A percentile compares a stretch with the other conserved stretches of the same genome.
These are phyloP conservation scores for Sistotremastrum niveocremeum DNA, from an alignment of 768 basidiomycete species.

Conservation along the genomic window DNA sequence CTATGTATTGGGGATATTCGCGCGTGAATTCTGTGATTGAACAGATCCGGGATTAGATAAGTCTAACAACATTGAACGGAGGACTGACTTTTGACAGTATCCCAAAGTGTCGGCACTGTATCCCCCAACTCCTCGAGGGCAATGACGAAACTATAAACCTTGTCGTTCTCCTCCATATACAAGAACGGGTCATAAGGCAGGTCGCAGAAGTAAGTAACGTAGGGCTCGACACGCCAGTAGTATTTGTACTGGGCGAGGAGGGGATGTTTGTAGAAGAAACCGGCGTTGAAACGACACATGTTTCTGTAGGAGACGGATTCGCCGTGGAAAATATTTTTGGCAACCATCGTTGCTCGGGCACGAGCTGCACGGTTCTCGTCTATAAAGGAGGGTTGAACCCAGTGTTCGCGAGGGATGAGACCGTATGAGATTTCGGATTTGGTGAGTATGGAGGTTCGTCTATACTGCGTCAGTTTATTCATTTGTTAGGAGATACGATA, in stretches of 20 bases:
- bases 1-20: not conserved
- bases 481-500: not conserved
- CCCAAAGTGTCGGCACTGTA: not conserved
- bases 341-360: slow-evolving; percentile 46
- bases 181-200: slow-evolving; percentile 4
- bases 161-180: not conserved
- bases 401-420: slow-evolving; percentile 35
- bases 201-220: slow-evolving; percentile 4
- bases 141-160: slow-evolving; percentile 1
- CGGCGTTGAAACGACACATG: slow-evolving; percentile 5
- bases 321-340: slow-evolving; percentile 44
- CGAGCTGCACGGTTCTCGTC: slow-evolving; percentile 46
- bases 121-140: not conserved
- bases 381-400: slow-evolving; percentile 48
- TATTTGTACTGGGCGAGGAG: slow-evolving; percentile 3
- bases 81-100: not conserved
- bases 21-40: not conserved
- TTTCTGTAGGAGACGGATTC: slow-evolving; percentile 9
- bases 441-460: slow-evolving; percentile 23
- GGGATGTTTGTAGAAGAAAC: slow-evolving; percentile 4
- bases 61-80: slow-evolving; percentile 3
- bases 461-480: slow-evolving; percentile 4
- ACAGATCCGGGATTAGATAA: not conserved
- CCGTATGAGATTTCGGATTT: slow-evolving; percentile 34
- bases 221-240: slow-evolving; percentile 3